Evolutionary conservation across 2,329 filamentous ascomycete genomes (phyloP), one percentile per base, ranked within the genome.

Genomic region (Claviceps pazoutovae): DNA sequence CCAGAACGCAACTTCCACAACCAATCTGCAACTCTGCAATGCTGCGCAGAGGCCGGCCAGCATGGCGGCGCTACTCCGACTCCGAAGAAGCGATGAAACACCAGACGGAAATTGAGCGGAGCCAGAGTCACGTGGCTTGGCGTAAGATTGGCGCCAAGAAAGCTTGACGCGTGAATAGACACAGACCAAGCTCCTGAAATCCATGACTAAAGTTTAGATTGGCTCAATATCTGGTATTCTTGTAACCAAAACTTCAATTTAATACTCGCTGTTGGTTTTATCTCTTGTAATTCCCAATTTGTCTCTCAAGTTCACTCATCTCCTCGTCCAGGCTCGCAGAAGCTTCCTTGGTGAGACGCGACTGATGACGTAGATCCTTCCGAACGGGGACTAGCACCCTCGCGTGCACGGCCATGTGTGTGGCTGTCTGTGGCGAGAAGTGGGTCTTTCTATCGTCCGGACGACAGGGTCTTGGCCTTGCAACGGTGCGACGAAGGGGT

Each of bases 271-370:
- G 9, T 11, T 34, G 9, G 30, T 34, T 11, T 34, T 9, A 11
- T 1, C 9, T 34, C 30, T 11, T 34, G 21, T 1, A 36, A 6
- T 26, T 36, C 42, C 5, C 14, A 23, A 30, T 9, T 7, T 21
- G 19, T 5, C 21, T 14, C 8, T 17, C 11, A 44, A 23, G 13
- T 44, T 51, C 17, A 41, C 38, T 30, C 30, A 34, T 34, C 9
- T 34, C 30, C 30, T 51, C 37, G 21, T 14, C 16, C 14, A 4
- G 39, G n/a, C 11, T 39, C 11, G 19, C 11, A 6, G 6, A 13
- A 16, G 5, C 21, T 13, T 16, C 6, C 34, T 36, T 38, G 30
- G 53, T 38, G 50, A 54, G 53, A 54, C 53, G 53, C 53, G 53
- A 50, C 53, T 11, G 7, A 21, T 34, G 34, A 36, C n/a, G 41